Evolutionary conservation across 2,329 filamentous ascomycete genomes (phyloP).

Genomic region (Colletotrichum cordylinicola): DNA sequence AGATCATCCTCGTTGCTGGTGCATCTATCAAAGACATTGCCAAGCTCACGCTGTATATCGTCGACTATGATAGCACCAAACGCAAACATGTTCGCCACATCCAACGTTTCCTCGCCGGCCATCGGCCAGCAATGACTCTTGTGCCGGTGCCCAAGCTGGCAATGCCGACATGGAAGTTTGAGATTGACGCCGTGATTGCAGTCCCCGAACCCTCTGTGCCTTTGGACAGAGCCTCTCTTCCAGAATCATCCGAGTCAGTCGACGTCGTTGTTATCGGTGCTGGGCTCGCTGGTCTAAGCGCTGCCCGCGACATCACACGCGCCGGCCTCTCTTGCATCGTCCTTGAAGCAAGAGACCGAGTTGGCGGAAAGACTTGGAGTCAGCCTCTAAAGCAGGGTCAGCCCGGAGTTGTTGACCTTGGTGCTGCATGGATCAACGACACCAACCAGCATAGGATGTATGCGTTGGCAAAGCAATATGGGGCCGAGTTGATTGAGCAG

Average conservation of each 20-base stretch:
- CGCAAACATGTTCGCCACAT: conserved; percentile 42
- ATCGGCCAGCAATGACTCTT: conserved; percentile 47
- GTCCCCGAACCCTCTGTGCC: conserved; percentile 10
- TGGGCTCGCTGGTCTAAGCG: conserved; percentile 43
- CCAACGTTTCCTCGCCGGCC: conserved; percentile 39
- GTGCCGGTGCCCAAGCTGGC: conserved; percentile 47
- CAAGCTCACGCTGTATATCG: conserved; percentile 48
- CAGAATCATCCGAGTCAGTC: conserved; percentile 5
- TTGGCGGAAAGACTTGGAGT: conserved; percentile 59
- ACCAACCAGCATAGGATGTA: conserved; percentile 53
- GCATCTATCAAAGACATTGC: conserved; percentile 40
- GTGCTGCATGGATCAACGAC: conserved; percentile 67
- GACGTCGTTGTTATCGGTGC: conserved; percentile 50
- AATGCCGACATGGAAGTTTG: conserved; percentile 42
- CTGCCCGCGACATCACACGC: conserved; percentile 37
- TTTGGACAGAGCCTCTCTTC: neutral
- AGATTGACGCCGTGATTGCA: conserved; percentile 46
- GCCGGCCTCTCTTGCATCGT: conserved; percentile 46
- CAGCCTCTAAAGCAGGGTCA: conserved; percentile 27
- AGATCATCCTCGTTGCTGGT: conserved; percentile 39
- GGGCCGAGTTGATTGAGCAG: conserved; percentile 51
- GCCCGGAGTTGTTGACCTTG: conserved; percentile 51
- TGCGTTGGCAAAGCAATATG: conserved; percentile 43
- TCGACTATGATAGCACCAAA: conserved; percentile 43
- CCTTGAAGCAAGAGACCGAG: conserved; percentile 53